A percentile compares a stretch with the other conserved stretches of the same genome.
Conservation (phyloP, 192 early-diverging fungal genomes). For the Haplosporangium gracile region DNA sequence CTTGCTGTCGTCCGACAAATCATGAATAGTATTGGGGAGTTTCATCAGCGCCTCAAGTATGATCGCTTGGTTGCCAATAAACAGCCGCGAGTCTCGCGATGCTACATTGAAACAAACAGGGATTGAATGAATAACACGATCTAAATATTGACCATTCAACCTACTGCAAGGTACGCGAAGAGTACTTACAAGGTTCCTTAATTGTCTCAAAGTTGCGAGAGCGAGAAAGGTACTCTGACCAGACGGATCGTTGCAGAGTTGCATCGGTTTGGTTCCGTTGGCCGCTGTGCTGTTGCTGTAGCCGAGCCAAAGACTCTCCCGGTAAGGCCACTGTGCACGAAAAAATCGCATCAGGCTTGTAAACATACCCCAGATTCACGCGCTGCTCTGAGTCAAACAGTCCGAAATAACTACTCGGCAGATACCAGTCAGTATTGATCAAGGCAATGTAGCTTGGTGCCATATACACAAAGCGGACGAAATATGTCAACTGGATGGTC, state of each 20-base stretch:
- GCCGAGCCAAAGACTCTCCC: neutral
- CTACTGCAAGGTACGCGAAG: neutral
- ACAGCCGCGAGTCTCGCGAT: constrained; percentile 12
- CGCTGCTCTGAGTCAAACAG: constrained; percentile 61
- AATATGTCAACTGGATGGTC: neutral
- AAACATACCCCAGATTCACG: constrained; percentile 41
- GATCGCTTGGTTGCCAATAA: constrained; percentile 39
- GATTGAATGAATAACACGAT: no score
- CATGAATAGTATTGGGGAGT: constrained; percentile 58
- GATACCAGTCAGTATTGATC: neutral
- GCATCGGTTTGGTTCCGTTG: neutral
- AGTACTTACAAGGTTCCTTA: constrained; percentile 30
- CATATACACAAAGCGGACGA: no score
- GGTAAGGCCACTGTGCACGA: constrained; percentile 37
- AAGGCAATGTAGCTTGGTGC: no score
- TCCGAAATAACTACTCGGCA: constrained; percentile 50
- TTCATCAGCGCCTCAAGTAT: constrained; percentile 24
- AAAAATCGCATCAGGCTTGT: constrained; percentile 53
- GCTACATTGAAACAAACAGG: neutral
- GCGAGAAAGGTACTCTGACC: constrained; percentile 23
- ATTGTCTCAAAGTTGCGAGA: constrained; percentile 32
- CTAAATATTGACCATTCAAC: no score
- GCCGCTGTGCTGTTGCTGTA: neutral
- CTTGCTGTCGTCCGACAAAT: constrained; percentile 50
- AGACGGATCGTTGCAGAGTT: neutral